Percentiles rank a stretch among this genome's conserved stretches.
These are phyloP conservation scores for Sporisorium graminicola DNA, from an alignment of 1,284 basidiomycete species.

Conservation along the genomic window DNA sequence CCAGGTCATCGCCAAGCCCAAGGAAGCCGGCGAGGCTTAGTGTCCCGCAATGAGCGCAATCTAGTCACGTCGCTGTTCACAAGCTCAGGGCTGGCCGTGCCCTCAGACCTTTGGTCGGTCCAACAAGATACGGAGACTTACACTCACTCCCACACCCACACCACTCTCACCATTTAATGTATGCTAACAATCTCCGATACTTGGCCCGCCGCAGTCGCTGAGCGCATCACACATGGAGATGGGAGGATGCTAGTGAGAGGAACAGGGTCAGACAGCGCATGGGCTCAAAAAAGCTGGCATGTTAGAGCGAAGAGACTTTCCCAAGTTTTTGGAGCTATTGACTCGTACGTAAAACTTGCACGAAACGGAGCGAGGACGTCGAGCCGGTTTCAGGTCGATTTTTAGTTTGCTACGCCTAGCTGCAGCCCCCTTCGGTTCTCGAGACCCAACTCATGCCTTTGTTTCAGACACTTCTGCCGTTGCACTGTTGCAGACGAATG, in stretches of 20 bases:
- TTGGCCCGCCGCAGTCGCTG: background rate
- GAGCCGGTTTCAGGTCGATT: background rate
- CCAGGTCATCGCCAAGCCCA: constrained; percentile 58
- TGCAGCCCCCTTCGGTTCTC: no score
- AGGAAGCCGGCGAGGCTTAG: constrained; percentile 39
- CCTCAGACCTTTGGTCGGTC: background rate
- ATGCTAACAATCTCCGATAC: background rate
- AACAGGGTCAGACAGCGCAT: no score
- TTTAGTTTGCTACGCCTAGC: background rate
- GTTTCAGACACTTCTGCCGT: no score
- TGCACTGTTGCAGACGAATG: no score
- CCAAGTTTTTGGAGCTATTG: background rate
- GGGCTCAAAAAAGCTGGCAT: background rate
- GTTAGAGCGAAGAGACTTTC: background rate
- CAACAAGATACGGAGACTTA: no score
- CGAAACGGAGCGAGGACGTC: background rate
- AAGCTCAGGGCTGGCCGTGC: background rate
- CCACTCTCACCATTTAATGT: background rate
- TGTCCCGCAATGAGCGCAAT: background rate
- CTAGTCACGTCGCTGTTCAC: background rate
- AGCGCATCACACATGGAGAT: background rate
- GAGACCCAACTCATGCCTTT: no score
- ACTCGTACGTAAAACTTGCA: background rate
- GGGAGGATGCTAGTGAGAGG: no score
- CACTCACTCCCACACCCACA: background rate